These are phyloP conservation scores for Panellus pusillus DNA, from an alignment of 768 basidiomycete genomes.

Conservation along the genomic window DNA sequence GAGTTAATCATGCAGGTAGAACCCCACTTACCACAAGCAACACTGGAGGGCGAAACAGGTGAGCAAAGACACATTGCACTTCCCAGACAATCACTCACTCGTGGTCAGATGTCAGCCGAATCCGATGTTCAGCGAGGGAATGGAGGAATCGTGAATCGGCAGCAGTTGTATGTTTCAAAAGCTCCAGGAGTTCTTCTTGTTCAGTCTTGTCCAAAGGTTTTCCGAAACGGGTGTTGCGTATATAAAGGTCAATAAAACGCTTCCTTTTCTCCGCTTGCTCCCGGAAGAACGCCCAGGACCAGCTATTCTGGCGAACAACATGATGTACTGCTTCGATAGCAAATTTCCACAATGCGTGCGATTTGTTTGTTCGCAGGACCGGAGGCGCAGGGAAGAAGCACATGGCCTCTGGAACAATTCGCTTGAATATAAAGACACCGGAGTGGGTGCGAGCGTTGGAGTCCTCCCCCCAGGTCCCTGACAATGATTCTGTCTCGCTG, in stretches of 20 bases:
- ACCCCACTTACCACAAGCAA: constrained; percentile 18
- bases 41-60: constrained; percentile 1
- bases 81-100: constrained; percentile 15
- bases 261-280: constrained; percentile 26
- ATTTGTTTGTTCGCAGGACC: constrained; percentile 23
- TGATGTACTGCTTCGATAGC: constrained; percentile 27
- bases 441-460: constrained; percentile 11
- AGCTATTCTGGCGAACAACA: constrained; percentile 23
- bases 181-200: constrained; percentile 15
- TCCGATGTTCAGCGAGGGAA: constrained; percentile 20
- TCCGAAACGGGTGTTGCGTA: constrained; percentile 24
- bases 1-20: neutral
- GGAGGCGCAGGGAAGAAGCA: constrained; percentile 28
- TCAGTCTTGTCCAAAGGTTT: constrained; percentile 21
- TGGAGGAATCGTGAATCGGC: constrained; percentile 26
- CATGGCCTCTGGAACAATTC: constrained; percentile 24
- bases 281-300: constrained; percentile 33
- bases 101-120: constrained; percentile 26
- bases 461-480: constrained; percentile 20
- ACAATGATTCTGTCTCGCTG: constrained; percentile 5
- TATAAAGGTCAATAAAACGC: constrained; percentile 26
- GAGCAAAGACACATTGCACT: neutral
- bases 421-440: constrained; percentile 29
- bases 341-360: constrained; percentile 32
- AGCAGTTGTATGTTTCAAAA: constrained; percentile 21